Base-by-base conservation (phyloP, 1,139 yeast species). In the Kurtzmaniella quercitrusa region DNA sequence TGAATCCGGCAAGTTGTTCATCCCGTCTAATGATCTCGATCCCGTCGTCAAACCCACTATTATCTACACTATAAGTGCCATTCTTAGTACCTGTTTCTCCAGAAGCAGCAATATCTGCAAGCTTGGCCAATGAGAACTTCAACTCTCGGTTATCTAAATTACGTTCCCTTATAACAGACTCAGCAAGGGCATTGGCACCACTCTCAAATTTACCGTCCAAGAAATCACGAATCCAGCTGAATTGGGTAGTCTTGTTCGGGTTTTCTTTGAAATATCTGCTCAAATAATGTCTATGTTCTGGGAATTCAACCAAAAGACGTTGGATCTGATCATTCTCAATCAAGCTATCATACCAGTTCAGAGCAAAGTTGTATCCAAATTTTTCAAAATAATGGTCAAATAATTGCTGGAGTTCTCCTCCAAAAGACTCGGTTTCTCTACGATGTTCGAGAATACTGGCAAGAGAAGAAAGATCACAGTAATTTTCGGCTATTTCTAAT, bases 211-310 rank as follows among this genome's bases (percentile, higher is more conserved):
- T 69, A 3, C 65, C 69, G 49, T 75, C 79, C 34, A 77, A 58
- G 16, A 88, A 60, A 46, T 84, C 77, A 46, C 80, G 74, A 34
- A 89, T 82, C 97, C 97, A 90, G 1, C 90, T 75, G 39, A 88
- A 74, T 38, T 73, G 66, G 3, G 79, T 77, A 42, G 81, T 77
- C 46, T 74, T 70, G 6, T 70, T 59, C 34, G 74, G 68, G 42
- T 68, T 66, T 33, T 71, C 69, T 2, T 60, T 54, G 47, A 89
- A 76, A 55, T 81, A 90, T 48, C 63, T 61, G 27, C 75, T 68
- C 45, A 88, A 63, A 52, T 66, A 77, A 3, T 63, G 60, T 34
- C 75, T 68, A 51, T 80, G 78, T 37, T 76, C 72, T 11, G 81
- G 77, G 57, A 84, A 85, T 31, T 76, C 79, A 15, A 75, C 65